Evolutionary conservation across 495 filamentous ascomycete genomes (phyloP).

Genomic region (Cercophora newfieldiana): DNA sequence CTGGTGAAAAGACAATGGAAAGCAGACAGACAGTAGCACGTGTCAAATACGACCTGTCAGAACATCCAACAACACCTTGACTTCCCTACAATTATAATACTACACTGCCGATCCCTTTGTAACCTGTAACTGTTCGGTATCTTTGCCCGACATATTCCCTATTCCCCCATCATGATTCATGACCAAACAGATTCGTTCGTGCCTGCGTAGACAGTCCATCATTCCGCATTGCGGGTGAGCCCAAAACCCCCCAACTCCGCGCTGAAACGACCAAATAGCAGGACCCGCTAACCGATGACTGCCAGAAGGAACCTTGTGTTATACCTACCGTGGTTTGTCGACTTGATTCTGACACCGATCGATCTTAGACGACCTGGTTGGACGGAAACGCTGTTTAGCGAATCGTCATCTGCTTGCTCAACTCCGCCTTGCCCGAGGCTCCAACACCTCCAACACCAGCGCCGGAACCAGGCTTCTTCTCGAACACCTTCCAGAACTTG

Average conservation of each 20-base stretch:
- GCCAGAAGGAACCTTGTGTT: slow-evolving; percentile 39
- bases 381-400: slow-evolving; percentile 54
- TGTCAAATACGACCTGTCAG: slow-evolving; percentile 5
- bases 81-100: slow-evolving; percentile 9
- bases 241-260: slow-evolving; percentile 42
- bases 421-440: slow-evolving; percentile 57
- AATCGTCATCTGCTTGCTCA: slow-evolving; percentile 97
- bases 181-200: slow-evolving; percentile 29
- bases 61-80: too few relatives aligned
- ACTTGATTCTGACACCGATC: slow-evolving; percentile 30
- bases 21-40: not conserved
- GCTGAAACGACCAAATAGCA: slow-evolving; percentile 42
- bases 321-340: slow-evolving; percentile 46
- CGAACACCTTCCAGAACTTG: slow-evolving; percentile 99
- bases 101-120: slow-evolving; percentile 7
- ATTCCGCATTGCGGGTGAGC: slow-evolving; percentile 17
- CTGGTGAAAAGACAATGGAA: not conserved
- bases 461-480: slow-evolving; percentile 84
- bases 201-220: slow-evolving; percentile 22
- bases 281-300: slow-evolving; percentile 32
- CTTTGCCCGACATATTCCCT: slow-evolving; percentile 1
- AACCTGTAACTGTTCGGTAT: slow-evolving; percentile 1
- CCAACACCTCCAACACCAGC: slow-evolving; percentile 60
- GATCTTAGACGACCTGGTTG: slow-evolving; percentile 12
- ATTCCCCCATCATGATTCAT: slow-evolving; percentile 22